A percentile compares a stretch with the other conserved stretches of the same genome.
phyloP scores from a whole-genome alignment of 1,139 yeast species.

The Yamadazyma triangularis region DNA sequence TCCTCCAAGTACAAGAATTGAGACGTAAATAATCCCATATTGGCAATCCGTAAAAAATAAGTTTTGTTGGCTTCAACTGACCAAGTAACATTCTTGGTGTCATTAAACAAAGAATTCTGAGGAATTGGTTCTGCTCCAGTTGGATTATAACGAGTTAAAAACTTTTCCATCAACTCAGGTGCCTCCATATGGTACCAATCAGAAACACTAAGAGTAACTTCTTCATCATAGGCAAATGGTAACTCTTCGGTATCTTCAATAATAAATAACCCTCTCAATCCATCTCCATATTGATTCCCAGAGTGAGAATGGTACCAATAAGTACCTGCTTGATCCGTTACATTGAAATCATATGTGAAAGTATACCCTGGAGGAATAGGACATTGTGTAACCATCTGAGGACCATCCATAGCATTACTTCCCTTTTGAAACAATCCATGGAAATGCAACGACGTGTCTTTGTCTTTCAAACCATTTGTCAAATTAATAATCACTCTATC shows the following conservation, averaged over 20 bases:
- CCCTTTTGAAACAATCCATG: conserved; percentile 88
- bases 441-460: conserved; percentile 78
- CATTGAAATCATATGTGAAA: conserved; percentile 75
- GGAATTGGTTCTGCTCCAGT: conserved; percentile 98
- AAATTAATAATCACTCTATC: conserved; percentile 70
- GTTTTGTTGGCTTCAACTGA: conserved; percentile 74
- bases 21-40: conserved; percentile 83
- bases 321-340: conserved; percentile 75
- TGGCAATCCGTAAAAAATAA: conserved; percentile 70
- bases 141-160: conserved; percentile 75
- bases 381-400: conserved; percentile 82
- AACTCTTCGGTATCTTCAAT: conserved; percentile 53
- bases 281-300: conserved; percentile 84
- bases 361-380: conserved; percentile 75
- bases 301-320: conserved; percentile 96
- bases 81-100: conserved; percentile 69
- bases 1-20: conserved; percentile 84
- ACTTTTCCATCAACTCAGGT: conserved; percentile 46
- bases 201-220: conserved; percentile 57
- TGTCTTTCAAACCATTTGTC: conserved; percentile 62
- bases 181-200: conserved; percentile 83
- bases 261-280: conserved; percentile 77
- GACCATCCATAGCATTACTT: conserved; percentile 78
- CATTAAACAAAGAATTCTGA: conserved; percentile 70
- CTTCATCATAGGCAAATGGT: conserved; percentile 69